phyloP scores from a whole-genome alignment of 108 stramenopile species.

The Skeletonema costatum region DNA sequence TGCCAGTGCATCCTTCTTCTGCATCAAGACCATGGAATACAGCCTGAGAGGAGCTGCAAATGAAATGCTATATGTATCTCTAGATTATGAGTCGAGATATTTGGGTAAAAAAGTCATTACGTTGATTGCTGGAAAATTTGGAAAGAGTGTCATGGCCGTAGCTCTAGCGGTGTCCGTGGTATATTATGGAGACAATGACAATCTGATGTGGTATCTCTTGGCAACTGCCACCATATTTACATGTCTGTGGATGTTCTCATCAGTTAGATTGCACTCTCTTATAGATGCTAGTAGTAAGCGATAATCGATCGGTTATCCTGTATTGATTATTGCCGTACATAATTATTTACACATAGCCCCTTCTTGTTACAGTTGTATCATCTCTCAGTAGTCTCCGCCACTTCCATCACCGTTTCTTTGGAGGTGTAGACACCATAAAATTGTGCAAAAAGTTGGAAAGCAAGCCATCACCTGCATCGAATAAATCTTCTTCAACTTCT shows the following conservation, averaged over 20 bases:
- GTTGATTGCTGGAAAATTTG: slow-evolving; percentile 61
- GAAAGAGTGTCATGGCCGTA: slow-evolving; percentile 59
- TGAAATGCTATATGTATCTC: slow-evolving; percentile 61
- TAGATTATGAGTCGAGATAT: slow-evolving; percentile 67
- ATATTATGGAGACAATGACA: slow-evolving; percentile 24
- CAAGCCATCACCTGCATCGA: background rate
- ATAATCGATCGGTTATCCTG: background rate
- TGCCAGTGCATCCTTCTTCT: slow-evolving; percentile 48
- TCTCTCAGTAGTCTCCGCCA: background rate
- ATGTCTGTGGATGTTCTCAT: slow-evolving; percentile 32
- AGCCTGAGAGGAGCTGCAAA: slow-evolving; percentile 52
- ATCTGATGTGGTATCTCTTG: slow-evolving; percentile 44
- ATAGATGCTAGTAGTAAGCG: slow-evolving; percentile 29
- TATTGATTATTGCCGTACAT: background rate
- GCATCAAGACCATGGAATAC: slow-evolving; percentile 66
- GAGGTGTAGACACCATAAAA: background rate
- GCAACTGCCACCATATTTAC: slow-evolving; percentile 30
- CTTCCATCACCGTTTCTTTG: background rate
- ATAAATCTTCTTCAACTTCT: background rate
- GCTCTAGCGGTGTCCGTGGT: slow-evolving; percentile 42
- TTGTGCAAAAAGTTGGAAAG: background rate
- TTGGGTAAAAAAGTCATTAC: slow-evolving; percentile 63
- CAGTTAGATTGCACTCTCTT: slow-evolving; percentile 36
- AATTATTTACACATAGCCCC: background rate
- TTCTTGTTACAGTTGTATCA: background rate